phyloP scores from a whole-genome alignment of 345 rosid species.

The Populus pruinosa region DNA sequence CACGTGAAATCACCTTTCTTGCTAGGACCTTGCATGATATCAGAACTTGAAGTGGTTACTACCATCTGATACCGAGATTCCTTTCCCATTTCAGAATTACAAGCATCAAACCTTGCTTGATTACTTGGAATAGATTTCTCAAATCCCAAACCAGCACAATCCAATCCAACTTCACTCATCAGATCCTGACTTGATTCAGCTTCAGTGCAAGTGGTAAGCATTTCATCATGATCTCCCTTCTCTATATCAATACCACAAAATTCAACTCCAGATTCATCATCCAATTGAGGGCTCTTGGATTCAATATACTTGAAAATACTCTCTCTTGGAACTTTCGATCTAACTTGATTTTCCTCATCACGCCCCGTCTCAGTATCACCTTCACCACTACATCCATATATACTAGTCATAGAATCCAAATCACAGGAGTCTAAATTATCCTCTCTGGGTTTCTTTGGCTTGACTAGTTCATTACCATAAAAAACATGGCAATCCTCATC shows the following conservation, averaged over 20 bases:
- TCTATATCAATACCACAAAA: slow-evolving; percentile 10
- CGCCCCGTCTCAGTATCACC: slow-evolving; percentile 13
- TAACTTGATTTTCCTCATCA: slow-evolving; percentile 10
- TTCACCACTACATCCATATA: slow-evolving; percentile 3
- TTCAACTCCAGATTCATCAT: slow-evolving; percentile 12
- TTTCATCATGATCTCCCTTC: slow-evolving; percentile 5
- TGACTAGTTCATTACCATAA: slow-evolving; percentile 14
- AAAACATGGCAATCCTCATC: slow-evolving; percentile 3
- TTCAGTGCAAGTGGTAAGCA: slow-evolving; percentile 2
- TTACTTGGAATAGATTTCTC: slow-evolving; percentile 16
- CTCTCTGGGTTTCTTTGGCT: slow-evolving; percentile 18
- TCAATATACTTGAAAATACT: neutral
- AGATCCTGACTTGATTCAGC: slow-evolving; percentile 20
- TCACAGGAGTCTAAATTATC: slow-evolving; percentile 17
- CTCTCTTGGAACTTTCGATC: slow-evolving; percentile 12
- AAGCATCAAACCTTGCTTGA: slow-evolving; percentile 10
- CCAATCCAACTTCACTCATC: slow-evolving; percentile 17
- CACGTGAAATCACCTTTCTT: slow-evolving; percentile 33
- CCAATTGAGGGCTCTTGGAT: slow-evolving; percentile 16
- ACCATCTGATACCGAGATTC: slow-evolving; percentile 2
- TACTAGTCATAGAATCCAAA: slow-evolving; percentile 21
- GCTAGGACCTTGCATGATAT: slow-evolving; percentile 3
- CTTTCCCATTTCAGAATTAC: slow-evolving; percentile 15
- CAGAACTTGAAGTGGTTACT: slow-evolving; percentile 7
- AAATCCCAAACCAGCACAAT: slow-evolving; percentile 15